Conservation (phyloP, 2,329 filamentous ascomycete genomes). For the Corinectria fuckeliana region DNA sequence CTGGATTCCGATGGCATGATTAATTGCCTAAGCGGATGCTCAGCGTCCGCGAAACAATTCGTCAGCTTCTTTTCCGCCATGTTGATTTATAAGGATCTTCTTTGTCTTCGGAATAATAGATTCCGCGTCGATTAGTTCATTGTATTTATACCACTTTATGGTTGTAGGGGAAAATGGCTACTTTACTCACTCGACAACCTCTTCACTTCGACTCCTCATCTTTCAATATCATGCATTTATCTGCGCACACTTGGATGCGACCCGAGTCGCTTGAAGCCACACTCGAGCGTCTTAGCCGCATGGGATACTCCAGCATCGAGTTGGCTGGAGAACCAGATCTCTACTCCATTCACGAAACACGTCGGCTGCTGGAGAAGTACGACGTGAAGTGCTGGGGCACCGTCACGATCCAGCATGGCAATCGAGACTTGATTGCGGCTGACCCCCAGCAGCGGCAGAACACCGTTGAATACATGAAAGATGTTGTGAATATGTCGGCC, state of each 20-base stretch:
- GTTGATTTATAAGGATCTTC: no score
- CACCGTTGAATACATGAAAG: constrained; percentile 26
- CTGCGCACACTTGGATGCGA: constrained; percentile 32
- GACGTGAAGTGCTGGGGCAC: constrained; percentile 26
- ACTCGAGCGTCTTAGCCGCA: constrained; percentile 14
- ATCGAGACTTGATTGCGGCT: constrained; percentile 23
- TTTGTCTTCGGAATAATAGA: background rate
- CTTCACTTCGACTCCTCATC: background rate
- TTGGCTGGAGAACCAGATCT: constrained; percentile 23
- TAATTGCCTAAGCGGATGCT: background rate
- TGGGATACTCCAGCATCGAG: constrained; percentile 28
- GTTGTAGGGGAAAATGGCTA: no score
- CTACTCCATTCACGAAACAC: constrained; percentile 5
- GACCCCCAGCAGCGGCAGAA: constrained; percentile 21
- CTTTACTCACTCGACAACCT: background rate
- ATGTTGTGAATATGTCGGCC: constrained; percentile 22
- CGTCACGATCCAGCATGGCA: constrained; percentile 27
- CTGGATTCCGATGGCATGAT: background rate
- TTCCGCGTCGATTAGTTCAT: background rate
- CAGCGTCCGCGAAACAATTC: background rate
- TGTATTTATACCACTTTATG: no score
- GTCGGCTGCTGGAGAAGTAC: constrained; percentile 22
- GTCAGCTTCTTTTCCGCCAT: no score
- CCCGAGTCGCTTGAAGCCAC: constrained; percentile 26
- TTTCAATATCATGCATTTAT: constrained; percentile 26